These are phyloP conservation scores for Kodamaea laetipori DNA, from an alignment of 805 yeast species.

Conservation along the genomic window DNA sequence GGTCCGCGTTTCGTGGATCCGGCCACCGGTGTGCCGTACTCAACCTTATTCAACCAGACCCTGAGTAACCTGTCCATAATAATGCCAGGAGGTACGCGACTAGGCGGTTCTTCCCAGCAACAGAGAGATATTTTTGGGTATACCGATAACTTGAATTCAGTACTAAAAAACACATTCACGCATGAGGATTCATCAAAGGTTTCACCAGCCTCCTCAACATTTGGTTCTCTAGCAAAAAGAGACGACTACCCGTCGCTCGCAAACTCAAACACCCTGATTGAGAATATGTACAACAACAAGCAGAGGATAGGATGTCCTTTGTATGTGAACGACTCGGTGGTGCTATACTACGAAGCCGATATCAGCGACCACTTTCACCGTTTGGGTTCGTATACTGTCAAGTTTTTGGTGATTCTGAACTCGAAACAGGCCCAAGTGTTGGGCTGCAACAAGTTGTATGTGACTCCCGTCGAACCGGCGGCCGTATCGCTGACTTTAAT, in stretches of 20 bases:
- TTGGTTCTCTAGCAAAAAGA: too few relatives aligned
- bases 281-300: constrained; percentile 11
- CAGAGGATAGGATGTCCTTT: constrained; percentile 31
- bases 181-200: too few relatives aligned
- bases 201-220: too few relatives aligned
- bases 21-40: constrained; percentile 9
- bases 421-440: constrained; percentile 30
- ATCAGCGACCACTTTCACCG: constrained; percentile 39
- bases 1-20: constrained; percentile 29
- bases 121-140: background rate
- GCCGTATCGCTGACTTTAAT: constrained; percentile 38
- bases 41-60: background rate
- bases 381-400: constrained; percentile 49
- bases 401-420: constrained; percentile 45
- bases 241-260: constrained; percentile 11
- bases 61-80: background rate
- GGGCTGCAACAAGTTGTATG: constrained; percentile 50
- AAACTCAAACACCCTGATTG: constrained; percentile 13
- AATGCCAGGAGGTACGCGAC: background rate
- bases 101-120: background rate
- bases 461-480: constrained; percentile 47
- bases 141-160: too few relatives aligned
- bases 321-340: constrained; percentile 39
- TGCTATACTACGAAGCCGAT: constrained; percentile 41
- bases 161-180: too few relatives aligned